Base-by-base conservation (phyloP, 176 grass and related monocot genomes). In the Metroxylon sagu region DNA sequence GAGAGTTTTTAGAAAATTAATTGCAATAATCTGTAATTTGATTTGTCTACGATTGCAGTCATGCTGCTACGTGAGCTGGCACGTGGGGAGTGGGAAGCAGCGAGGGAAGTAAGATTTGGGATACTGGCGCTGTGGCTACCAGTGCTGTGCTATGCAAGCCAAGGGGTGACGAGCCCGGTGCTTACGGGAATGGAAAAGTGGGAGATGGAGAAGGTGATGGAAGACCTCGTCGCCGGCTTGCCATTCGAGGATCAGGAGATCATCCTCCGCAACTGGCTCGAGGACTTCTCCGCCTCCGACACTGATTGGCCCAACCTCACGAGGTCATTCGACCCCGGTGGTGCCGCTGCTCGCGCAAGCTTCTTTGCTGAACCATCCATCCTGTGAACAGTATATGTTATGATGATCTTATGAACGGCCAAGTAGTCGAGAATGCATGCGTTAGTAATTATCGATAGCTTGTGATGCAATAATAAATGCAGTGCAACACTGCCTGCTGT, bases 231-330 rank as follows among this genome's bases (percentile, higher is more conserved):
- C 19, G 27, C 58, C 26, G 55, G 63, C 16, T 62, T 74, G 62
- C 70, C 77, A 26, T 49, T 8, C 6, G 77, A 80, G 2, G 77
- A 80, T 48, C 77, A 80, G 59, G 77, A 80, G 72, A 61, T 80
- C 29, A 73, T 68, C 4, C 69, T 78, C 5, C 57, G 66, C 16
- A 78, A 71, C 29, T 78, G 75, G 75, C 57, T 78, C 14, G 67
- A 78, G 30, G 75, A 78, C 56, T 78, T 78, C 58, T 67, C 75
- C 5, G 67, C 75, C 18, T 78, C 75, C 14, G 75, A 78, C 49
- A 65, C 75, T 1, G 67, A 78, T 48, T 78, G 75, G 75, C 75
- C 77, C 5, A 74, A 80, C 62, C 69, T 74, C 39, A 53, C 56
- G 14, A 53, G 54, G 25, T 62, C 70, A 14, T 80, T 80, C 16